Base-by-base conservation (phyloP, 345 rosid species). In the Eucalyptus curtisii region DNA sequence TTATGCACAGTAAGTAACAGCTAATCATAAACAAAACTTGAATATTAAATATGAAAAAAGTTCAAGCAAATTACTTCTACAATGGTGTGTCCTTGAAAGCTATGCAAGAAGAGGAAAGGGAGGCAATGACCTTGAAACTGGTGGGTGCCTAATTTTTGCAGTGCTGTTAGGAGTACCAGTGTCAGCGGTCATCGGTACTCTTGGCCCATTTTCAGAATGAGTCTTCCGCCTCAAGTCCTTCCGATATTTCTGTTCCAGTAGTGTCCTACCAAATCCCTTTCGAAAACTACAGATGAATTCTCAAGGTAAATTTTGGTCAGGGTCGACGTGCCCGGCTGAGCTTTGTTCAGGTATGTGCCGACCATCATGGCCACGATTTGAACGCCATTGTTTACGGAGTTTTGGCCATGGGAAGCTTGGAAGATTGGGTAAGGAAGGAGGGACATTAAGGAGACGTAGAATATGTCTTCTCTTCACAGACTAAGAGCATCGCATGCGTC, bases 171-270 rank as follows among this genome's bases (percentile, higher is more conserved):
- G 52, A 49, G 52, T 49, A 49, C 52, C 19, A 15, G 52, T 1
- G n/a, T 49, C 2, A 49, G 0, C 15, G 52, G 52, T 49, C 19
- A 0, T 49, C 19, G 0, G 3, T 49, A 49, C 2, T 7, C 19
- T 49, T 1, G 52, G 52, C 19, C 2, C 19, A 49, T 49, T 49
- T 49, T 49, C 52, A 49, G 52, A 49, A 49, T 49, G 52, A 49
- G 49, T 4, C 49, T 47, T 47, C 49, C 11, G 1, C 52, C 2
- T 49, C 52, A 15, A 49, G 3, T 49, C 49, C 49, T 48, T 16
- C 20, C 53, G 20, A 16, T 8, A 30, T 3, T 61, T 27, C 68
- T 61, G 16, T 27, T 61, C 16, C 8, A 3, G 8, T 1, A 0
- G 31, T 1, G 68, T 61, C 68, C 31, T 24, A 24, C 0, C 27